Base-by-base conservation (phyloP, 805 yeast genomes). In the Metschnikowia picachoensis region DNA sequence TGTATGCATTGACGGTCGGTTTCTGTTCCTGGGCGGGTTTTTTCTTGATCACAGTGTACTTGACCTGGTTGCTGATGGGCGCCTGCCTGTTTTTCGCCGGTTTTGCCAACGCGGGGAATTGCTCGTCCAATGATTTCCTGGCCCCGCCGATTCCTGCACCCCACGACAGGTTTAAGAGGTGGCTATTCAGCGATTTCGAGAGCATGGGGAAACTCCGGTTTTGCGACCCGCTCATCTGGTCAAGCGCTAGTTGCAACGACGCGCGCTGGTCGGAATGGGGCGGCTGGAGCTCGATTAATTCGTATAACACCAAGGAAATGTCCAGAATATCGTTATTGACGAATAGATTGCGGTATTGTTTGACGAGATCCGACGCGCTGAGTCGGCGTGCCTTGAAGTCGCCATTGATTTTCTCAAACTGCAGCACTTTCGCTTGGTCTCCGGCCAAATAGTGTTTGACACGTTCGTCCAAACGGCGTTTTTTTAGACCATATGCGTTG, bases 381-480 rank as follows among this genome's bases (percentile, higher is more conserved):
- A 85, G 53, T 16, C 68, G 65, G 35, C 72, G 73, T 28, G 73
- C 62, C 33, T 72, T 70, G 58, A 68, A 87, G 10, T 66, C 59
- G 15, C 66, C 66, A 56, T 83, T 85, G 12, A 78, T 49, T 1
- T 65, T 62, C 25, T 65, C 60, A 61, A 88, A 89, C 42, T 67
- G 59, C 8, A 69, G 68, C 51, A 82, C 71, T 8, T 70, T 70
- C 7, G 65, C 61, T 11, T 62, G 62, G 28, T 82, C 73, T 53
- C 83, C 80, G 42, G 79, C 73, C 43, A 87, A 65, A 60, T 88
- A 87, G 61, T 86, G 90, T 60, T 84, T 82, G 1, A 96, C 96
- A 59, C 96, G 73, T 61, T 88, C 95, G 51, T 86, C 92, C 28
- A 89, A 72, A 54, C 96, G 75, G 60, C 74, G 66, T 50, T 70